Percentiles rank a stretch among this genome's conserved stretches.
Evolutionary conservation across 1,284 basidiomycete genomes (phyloP).

Genomic region (Phenoliferia sp.): DNA sequence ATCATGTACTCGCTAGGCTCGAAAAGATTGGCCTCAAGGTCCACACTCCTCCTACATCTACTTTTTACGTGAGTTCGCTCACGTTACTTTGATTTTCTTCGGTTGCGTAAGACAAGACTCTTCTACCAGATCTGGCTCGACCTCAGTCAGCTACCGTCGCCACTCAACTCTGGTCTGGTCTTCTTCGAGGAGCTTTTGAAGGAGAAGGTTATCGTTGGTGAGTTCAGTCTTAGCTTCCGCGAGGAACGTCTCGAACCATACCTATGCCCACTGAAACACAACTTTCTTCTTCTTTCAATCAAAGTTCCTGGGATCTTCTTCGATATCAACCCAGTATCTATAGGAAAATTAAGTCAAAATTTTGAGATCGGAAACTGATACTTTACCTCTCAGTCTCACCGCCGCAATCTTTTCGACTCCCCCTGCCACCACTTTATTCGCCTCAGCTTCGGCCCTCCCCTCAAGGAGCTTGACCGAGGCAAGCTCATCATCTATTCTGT

Average conservation of each 20-base stretch:
- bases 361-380: constrained; percentile 55
- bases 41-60: constrained; percentile 39
- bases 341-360: too few relatives aligned
- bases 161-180: constrained; percentile 80
- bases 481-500: too few relatives aligned
- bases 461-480: constrained; percentile 77
- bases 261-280: not conserved
- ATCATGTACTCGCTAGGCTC: constrained; percentile 80
- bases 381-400: constrained; percentile 52
- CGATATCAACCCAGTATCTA: too few relatives aligned
- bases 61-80: constrained; percentile 28
- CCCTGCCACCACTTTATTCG: constrained; percentile 86
- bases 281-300: constrained; percentile 8
- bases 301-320: too few relatives aligned
- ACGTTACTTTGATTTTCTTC: too few relatives aligned
- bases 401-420: constrained; percentile 71
- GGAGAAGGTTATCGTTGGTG: constrained; percentile 51
- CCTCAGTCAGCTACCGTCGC: constrained; percentile 66
- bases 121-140: constrained; percentile 76
- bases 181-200: constrained; percentile 94
- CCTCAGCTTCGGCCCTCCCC: constrained; percentile 71
- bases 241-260: not conserved
- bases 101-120: too few relatives aligned
- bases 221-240: constrained; percentile 9
- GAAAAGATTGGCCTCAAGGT: constrained; percentile 71